Conservation (phyloP, 495 filamentous ascomycete species). For the Stereocaulon alpinum region DNA sequence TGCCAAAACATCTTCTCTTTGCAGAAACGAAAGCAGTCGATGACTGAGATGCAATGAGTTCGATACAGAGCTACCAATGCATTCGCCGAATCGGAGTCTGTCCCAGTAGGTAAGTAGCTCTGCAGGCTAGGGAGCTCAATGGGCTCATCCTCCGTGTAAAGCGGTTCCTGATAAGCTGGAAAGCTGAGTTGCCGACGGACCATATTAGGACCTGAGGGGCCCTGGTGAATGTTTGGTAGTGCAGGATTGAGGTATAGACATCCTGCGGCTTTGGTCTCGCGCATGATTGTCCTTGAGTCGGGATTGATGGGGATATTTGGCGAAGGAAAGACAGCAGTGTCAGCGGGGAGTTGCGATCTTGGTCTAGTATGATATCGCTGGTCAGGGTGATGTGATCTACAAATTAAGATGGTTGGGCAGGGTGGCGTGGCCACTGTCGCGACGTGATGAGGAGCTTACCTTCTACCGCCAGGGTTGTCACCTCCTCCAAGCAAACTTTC, state of each 20-base stretch:
- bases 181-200: constrained; percentile 60
- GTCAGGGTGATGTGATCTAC: background rate
- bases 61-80: constrained; percentile 79
- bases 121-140: constrained; percentile 70
- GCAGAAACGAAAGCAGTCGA: constrained; percentile 90
- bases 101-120: constrained; percentile 59
- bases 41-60: constrained; percentile 86
- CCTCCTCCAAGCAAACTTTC: background rate
- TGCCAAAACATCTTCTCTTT: constrained; percentile 91
- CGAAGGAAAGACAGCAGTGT: constrained; percentile 60
- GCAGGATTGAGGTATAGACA: constrained; percentile 18
- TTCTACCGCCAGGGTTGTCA: background rate
- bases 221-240: constrained; percentile 13
- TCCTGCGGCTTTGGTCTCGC: constrained; percentile 7
- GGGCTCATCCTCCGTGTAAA: constrained; percentile 50
- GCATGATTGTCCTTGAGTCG: constrained; percentile 22
- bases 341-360: constrained; percentile 44
- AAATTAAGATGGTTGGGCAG: background rate
- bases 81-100: constrained; percentile 72
- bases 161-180: constrained; percentile 40
- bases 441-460: constrained; percentile 13
- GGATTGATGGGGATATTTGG: constrained; percentile 38
- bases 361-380: background rate
- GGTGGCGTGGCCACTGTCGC: background rate
- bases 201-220: constrained; percentile 32